phyloP scores from a whole-genome alignment of 2,329 filamentous ascomycete genomes.

The Didymella arachidicola region DNA sequence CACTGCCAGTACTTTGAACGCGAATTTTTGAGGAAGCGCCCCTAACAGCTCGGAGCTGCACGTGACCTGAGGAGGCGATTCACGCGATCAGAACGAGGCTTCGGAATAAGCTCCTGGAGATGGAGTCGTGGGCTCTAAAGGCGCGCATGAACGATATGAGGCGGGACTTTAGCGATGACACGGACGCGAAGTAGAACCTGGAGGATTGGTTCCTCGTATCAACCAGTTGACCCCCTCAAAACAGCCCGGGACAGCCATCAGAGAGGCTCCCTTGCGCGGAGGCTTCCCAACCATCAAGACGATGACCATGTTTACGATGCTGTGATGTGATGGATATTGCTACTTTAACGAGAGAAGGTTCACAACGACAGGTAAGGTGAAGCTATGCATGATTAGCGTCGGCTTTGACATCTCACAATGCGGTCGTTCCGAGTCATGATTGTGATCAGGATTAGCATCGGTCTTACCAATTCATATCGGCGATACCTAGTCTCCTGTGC shows the following conservation, averaged over 20 bases:
- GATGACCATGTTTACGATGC: neutral
- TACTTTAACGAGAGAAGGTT: neutral
- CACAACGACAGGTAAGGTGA: neutral
- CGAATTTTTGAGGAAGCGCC: neutral
- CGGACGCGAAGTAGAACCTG: neutral
- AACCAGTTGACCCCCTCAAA: neutral
- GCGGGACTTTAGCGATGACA: neutral
- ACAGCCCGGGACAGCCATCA: neutral
- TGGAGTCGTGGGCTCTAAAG: neutral
- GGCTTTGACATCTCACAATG: neutral
- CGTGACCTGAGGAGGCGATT: neutral
- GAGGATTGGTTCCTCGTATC: neutral
- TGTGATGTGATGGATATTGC: neutral
- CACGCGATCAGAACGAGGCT: neutral
- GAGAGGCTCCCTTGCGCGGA: neutral
- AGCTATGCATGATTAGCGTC: neutral
- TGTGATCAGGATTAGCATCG: neutral
- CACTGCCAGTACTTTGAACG: neutral
- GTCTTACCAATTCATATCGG: neutral
- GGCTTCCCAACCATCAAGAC: neutral
- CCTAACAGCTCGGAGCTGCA: neutral
- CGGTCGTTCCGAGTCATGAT: neutral
- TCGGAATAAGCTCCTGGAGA: neutral
- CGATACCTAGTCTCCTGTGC: neutral
- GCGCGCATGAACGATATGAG: slow-evolving; percentile 3